phyloP scores from a whole-genome alignment of 179 eudicot species.

The Silene noctiflora region DNA sequence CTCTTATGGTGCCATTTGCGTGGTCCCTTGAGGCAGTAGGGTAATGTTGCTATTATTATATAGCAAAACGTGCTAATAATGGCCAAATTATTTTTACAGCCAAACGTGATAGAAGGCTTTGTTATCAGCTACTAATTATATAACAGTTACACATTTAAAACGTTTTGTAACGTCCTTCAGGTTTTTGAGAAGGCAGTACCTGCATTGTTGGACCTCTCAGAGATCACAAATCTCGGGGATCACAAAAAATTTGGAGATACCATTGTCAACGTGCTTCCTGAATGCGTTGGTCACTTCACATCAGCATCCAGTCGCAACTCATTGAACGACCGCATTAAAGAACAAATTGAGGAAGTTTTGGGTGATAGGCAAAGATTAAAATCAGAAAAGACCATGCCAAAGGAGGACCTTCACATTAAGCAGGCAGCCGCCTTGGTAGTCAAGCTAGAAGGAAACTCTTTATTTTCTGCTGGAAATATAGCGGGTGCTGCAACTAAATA shows the following conservation, averaged over 20 bases:
- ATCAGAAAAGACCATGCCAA: conserved; percentile 84
- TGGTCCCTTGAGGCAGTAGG: too few relatives aligned
- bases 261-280: conserved; percentile 71
- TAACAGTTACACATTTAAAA: background rate
- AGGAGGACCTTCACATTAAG: conserved; percentile 95
- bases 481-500: conserved; percentile 85
- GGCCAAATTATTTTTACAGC: background rate
- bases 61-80: background rate
- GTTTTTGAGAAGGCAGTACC: conserved; percentile 70
- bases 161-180: conserved; percentile 25
- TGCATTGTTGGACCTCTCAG: conserved; percentile 63
- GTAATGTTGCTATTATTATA: too few relatives aligned
- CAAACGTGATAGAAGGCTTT: too few relatives aligned
- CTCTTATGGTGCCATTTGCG: too few relatives aligned
- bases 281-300: conserved; percentile 58
- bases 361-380: conserved; percentile 63
- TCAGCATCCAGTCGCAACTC: conserved; percentile 56
- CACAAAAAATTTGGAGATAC: conserved; percentile 80
- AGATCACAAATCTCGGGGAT: conserved; percentile 62
- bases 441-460: conserved; percentile 93
- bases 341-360: conserved; percentile 73
- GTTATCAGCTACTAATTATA: background rate
- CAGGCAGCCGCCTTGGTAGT: conserved; percentile 93
- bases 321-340: conserved; percentile 46
- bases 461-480: conserved; percentile 88